Evolutionary conservation across 495 filamentous ascomycete species (phyloP), one percentile per base, ranked within the genome.

Genomic region (Cairneyella variabilis): DNA sequence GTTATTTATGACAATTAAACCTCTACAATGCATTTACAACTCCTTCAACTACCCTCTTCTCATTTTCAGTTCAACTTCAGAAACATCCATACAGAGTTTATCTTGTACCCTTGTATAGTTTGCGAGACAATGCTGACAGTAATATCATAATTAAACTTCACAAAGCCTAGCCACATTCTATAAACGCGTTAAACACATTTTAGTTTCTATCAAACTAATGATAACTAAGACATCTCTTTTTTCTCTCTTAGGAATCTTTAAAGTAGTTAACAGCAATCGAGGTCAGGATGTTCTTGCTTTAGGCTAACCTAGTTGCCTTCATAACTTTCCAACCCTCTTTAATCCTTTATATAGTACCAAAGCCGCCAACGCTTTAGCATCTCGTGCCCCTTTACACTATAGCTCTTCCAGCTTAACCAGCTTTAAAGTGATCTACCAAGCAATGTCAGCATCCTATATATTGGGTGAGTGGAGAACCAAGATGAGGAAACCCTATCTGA

Each of bases 341-440:
- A 93, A 60, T 9, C 83, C 86, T 57, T 84, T 75, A 70, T 87
- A 96, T 50, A 95, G 60, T 18, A 88, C 86, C 73, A 84, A 75
- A 12, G 86, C 90, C 45, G 83, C 79, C 51, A 96, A 71, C 0
- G 79, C 79, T 72, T 96, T 96, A 5, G 75, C 85, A 75, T 96
- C 90, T 32, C 85, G 71, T 28, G 77, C 70, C 0, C 83, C 87
- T 52, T 85, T 83, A 56, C 74, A 83, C 90, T 89, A 96, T 37
- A 95, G 58, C 56, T 90, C 71, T 63, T 79, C 72, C 69, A 93
- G 69, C 40, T 62, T 76, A 23, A 91, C 82, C 53, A 95, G 54
- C 73, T 88, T 87, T 68, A 80, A 73, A 43, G 76, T 87, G 51
- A 95, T 95, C 71, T 82, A 44, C 16, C 21, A 44, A 44, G 41